A percentile compares a stretch with the other conserved stretches of the same genome.
Evolutionary conservation across 805 yeast species (phyloP).

Genomic region (Saturnispora halmiae): DNA sequence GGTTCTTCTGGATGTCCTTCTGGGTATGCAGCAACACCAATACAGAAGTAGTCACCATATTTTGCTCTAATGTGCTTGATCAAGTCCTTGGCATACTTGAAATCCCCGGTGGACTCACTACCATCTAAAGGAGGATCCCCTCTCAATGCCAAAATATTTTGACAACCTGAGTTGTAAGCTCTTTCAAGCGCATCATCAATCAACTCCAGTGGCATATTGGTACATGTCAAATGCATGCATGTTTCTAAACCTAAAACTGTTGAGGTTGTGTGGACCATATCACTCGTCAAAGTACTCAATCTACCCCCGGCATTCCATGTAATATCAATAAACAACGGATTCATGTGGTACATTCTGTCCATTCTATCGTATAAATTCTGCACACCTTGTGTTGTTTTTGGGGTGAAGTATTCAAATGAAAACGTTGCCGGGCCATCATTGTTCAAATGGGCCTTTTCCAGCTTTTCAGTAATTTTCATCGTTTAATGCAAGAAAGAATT

Average conservation of each 20-base stretch:
- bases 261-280: slow-evolving; percentile 85
- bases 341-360: slow-evolving; percentile 92
- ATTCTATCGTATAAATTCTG: slow-evolving; percentile 93
- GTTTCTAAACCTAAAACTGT: slow-evolving; percentile 88
- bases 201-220: slow-evolving; percentile 76
- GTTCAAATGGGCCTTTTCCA: slow-evolving; percentile 31
- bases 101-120: slow-evolving; percentile 70
- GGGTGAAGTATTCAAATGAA: slow-evolving; percentile 95
- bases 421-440: slow-evolving; percentile 51
- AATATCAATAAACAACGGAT: slow-evolving; percentile 87
- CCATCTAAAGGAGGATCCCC: slow-evolving; percentile 90
- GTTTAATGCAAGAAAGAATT: not conserved
- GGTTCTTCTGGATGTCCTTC: slow-evolving; percentile 93
- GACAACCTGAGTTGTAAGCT: slow-evolving; percentile 89
- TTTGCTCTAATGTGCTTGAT: slow-evolving; percentile 62
- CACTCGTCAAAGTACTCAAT: slow-evolving; percentile 72
- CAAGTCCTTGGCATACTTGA: slow-evolving; percentile 81
- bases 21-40: slow-evolving; percentile 96
- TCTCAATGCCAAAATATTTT: slow-evolving; percentile 85
- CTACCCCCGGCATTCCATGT: slow-evolving; percentile 99
- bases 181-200: slow-evolving; percentile 78
- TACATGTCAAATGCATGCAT: slow-evolving; percentile 96
- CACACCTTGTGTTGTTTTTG: slow-evolving; percentile 94
- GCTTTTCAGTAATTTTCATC: slow-evolving; percentile 42
- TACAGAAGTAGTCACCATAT: slow-evolving; percentile 84